Percentiles rank a stretch among this genome's conserved stretches.
phyloP scores from a whole-genome alignment of 2,329 filamentous ascomycete species.

The Sphaceloma murrayae region DNA sequence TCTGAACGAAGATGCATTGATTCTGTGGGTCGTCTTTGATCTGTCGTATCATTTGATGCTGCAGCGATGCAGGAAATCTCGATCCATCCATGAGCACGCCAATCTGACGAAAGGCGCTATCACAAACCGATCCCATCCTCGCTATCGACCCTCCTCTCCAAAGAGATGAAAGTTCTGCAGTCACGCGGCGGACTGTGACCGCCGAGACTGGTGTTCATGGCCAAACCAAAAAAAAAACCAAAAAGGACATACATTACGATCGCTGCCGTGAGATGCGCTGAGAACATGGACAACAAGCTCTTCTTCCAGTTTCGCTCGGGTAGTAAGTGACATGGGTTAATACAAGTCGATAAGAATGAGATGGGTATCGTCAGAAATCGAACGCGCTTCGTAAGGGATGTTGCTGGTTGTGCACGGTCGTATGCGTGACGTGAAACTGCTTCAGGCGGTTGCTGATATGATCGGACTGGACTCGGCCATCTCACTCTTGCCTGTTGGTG shows the following conservation, averaged over 20 bases:
- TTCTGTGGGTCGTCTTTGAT: neutral
- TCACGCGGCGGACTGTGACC: constrained; percentile 6
- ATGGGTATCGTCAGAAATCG: constrained; percentile 19
- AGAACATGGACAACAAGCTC: neutral
- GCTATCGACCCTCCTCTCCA: too few species aligned
- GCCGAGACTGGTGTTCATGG: too few species aligned
- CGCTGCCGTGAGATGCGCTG: constrained; percentile 10
- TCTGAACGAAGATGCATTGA: constrained; percentile 5
- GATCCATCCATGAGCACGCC: neutral
- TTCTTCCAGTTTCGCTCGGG: neutral
- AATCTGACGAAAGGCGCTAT: neutral
- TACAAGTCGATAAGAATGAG: constrained; percentile 16
- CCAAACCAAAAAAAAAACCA: too few species aligned
- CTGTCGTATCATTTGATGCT: constrained; percentile 13
- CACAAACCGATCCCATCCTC: neutral
- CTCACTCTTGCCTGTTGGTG: constrained; percentile 28
- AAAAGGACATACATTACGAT: constrained; percentile 7
- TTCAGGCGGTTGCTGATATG: constrained; percentile 23
- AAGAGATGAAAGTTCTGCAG: too few species aligned
- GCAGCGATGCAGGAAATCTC: neutral
- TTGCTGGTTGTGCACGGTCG: neutral
- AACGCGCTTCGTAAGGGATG: constrained; percentile 15
- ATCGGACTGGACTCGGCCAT: constrained; percentile 26
- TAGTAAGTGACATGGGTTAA: constrained; percentile 13
- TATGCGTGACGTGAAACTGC: neutral